Conservation (phyloP, 2,329 filamentous ascomycete species). For the Exophiala sideris region DNA sequence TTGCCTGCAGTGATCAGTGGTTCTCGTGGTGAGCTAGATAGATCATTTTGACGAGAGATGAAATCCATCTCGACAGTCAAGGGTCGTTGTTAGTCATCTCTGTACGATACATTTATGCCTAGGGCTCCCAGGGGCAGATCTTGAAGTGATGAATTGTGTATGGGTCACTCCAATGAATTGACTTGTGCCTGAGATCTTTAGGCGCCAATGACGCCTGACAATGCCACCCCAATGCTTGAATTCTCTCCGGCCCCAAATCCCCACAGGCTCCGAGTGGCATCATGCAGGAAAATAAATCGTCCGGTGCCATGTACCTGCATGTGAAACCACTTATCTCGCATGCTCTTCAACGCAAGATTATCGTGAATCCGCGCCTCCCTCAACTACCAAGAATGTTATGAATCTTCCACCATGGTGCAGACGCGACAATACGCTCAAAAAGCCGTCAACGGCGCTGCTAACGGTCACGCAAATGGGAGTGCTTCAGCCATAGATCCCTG, state of each 20-base stretch:
- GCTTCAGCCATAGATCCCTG: not conserved
- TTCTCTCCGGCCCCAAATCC: not conserved
- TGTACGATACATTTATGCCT: not conserved
- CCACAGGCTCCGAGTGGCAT: slow-evolving; percentile 18
- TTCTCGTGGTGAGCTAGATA: not conserved
- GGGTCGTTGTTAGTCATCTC: not conserved
- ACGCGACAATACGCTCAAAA: slow-evolving; percentile 12
- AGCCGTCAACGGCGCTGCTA: not conserved
- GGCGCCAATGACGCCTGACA: not conserved
- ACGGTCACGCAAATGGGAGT: not conserved
- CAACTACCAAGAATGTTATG: not conserved
- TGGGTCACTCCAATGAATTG: no score
- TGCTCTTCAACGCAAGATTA: not conserved
- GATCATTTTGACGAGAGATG: not conserved
- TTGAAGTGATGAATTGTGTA: not conserved
- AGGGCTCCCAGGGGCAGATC: not conserved
- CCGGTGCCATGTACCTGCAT: no score
- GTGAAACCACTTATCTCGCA: not conserved
- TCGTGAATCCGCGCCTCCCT: not conserved
- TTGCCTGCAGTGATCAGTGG: slow-evolving; percentile 6
- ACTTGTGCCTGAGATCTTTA: not conserved
- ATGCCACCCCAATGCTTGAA: not conserved
- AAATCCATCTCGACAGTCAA: not conserved
- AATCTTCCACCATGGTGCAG: slow-evolving; percentile 3
- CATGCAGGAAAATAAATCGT: no score